Percentiles rank a stretch among this genome's conserved stretches.
Evolutionary conservation across 1,284 basidiomycete species (phyloP).

Genomic region (Chalciporus sp.): DNA sequence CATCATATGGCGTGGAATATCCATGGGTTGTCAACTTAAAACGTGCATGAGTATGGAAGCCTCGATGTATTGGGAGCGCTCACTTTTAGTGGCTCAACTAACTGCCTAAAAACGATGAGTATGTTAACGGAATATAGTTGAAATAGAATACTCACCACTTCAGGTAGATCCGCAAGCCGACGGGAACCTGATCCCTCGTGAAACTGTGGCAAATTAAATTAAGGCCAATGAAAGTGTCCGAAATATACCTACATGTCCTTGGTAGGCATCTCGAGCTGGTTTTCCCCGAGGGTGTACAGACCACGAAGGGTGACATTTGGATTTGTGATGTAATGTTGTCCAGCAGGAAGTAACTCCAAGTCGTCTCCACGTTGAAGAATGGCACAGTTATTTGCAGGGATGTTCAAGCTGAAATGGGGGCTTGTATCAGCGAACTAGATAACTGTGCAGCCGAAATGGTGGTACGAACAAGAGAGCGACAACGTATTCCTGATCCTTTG

Average conservation of each 20-base stretch:
- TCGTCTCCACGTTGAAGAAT: conserved; percentile 81
- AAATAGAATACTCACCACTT: conserved; percentile 53
- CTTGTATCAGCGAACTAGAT: conserved; percentile 3
- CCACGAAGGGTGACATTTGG: conserved; percentile 79
- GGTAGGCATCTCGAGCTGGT: conserved; percentile 81
- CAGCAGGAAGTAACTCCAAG: conserved; percentile 71
- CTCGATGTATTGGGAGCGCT: background rate
- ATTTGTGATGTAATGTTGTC: conserved; percentile 80
- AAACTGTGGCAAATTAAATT: conserved; percentile 46
- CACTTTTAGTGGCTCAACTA: conserved; percentile 72
- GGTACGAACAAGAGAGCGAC: conserved; percentile 70
- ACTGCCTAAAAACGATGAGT: conserved; percentile 44
- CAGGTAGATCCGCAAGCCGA: conserved; percentile 77
- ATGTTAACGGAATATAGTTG: background rate
- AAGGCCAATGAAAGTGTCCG: background rate
- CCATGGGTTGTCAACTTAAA: conserved; percentile 68
- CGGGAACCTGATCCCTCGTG: conserved; percentile 82
- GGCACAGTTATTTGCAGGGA: conserved; percentile 82
- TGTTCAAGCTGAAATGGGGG: conserved; percentile 57
- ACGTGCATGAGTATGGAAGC: conserved; percentile 8
- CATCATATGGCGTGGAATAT: conserved; percentile 80
- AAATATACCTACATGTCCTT: conserved; percentile 69
- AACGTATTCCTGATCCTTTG: conserved; percentile 60
- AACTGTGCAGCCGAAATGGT: background rate
- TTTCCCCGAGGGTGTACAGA: conserved; percentile 76